phyloP scores from a whole-genome alignment of 352 stramenopile species.

The Peronospora belbahrii region DNA sequence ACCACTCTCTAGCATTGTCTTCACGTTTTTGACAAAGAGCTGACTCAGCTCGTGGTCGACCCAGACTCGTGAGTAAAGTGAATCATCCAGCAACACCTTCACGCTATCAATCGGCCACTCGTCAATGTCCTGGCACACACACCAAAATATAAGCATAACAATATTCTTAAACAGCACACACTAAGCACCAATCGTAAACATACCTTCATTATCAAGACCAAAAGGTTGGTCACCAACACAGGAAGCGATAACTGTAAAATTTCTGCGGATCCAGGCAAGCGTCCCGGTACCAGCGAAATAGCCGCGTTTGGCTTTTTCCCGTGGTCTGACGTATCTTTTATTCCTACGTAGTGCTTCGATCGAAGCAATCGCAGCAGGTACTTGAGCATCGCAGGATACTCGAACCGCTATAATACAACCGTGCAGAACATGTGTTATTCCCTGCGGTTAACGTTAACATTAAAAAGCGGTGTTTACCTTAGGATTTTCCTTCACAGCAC shows the following conservation, averaged over 20 bases:
- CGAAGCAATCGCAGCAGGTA: constrained; percentile 68
- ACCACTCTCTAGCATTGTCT: constrained; percentile 43
- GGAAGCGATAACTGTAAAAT: constrained; percentile 51
- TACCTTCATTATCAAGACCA: constrained; percentile 64
- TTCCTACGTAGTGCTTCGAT: constrained; percentile 70
- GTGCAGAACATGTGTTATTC: too few species aligned
- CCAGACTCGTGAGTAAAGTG: constrained; percentile 70
- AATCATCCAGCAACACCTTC: constrained; percentile 85
- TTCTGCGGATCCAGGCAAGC: constrained; percentile 22
- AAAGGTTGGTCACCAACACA: constrained; percentile 62
- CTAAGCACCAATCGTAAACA: not conserved
- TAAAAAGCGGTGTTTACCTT: constrained; percentile 14
- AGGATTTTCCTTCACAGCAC: constrained; percentile 45
- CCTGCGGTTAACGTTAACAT: not conserved
- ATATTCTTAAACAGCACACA: not conserved
- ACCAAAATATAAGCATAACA: not conserved
- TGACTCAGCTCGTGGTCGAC: constrained; percentile 79
- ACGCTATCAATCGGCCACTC: constrained; percentile 75
- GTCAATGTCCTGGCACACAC: constrained; percentile 23
- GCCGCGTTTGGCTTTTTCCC: constrained; percentile 22
- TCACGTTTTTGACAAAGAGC: constrained; percentile 72
- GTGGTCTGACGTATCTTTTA: constrained; percentile 30
- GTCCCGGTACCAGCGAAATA: constrained; percentile 12
- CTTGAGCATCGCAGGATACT: constrained; percentile 53
- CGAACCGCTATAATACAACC: constrained; percentile 33